Base-by-base conservation (phyloP, 306 rosid species). In the Vigna nakashimae region DNA sequence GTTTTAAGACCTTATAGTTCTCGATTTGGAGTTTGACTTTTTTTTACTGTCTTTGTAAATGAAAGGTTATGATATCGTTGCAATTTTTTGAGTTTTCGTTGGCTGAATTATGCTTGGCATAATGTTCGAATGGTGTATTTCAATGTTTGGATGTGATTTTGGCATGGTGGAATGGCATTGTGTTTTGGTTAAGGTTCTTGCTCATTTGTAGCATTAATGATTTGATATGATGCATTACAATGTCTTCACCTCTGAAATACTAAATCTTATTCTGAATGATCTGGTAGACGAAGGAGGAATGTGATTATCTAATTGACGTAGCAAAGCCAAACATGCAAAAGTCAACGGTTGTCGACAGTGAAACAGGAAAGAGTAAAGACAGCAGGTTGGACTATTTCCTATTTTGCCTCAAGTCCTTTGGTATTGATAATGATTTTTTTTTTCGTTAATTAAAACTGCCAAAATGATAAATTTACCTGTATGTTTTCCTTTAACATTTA, bases 331-430 rank as follows among this genome's bases (percentile, higher is more conserved):
- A 28, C 38, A 96, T 96, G 99, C 89, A 86, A 0, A 93, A 93
- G 83, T 96, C 99, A 65, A 81, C 96, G 0, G 99, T 96, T 70
- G 99, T 96, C 3, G 99, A 96, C 52, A 86, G 91, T 52, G 93
- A 85, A 79, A 96, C 99, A 38, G 99, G 98, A 82, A 85, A 96
- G 92, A 92, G 98, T 84, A 91, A 55, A 84, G 99, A 96, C 80
- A 93, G 99, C 97, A 91, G 99, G 99, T 96, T 40, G 67, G 85
- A 52, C 46, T 73, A 68, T 71, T 78, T 58, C 73, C 63, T 7
- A 3, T 13, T 34, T 22, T 77, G 73, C 60, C 65, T 67, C 71
- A 65, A 12, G 49, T 65, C 59, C 51, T 58, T 74, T 63, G 46
- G 55, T 81, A 46, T 57, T 73, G 66, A 52, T 40, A 76, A 60